phyloP scores from a whole-genome alignment of 2,329 filamentous ascomycete species.

The Ilyonectria destructans region DNA sequence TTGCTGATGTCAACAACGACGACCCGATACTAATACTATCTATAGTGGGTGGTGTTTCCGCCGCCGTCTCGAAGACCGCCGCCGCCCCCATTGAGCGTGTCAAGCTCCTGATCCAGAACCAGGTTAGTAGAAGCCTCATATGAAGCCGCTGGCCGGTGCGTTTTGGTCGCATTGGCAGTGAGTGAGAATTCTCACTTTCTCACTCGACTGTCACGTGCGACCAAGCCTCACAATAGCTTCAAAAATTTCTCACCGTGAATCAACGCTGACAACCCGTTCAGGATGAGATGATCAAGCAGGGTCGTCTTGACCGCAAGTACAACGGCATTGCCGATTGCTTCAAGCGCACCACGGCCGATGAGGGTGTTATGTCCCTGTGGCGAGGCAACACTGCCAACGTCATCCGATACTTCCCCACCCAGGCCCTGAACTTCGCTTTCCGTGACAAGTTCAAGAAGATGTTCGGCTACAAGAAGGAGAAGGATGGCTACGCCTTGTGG shows the following conservation, averaged over 20 bases:
- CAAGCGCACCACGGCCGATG: conserved; percentile 88
- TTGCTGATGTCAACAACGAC: conserved; percentile 36
- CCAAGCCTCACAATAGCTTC: not conserved
- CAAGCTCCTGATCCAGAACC: conserved; percentile 99
- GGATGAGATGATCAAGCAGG: conserved; percentile 99
- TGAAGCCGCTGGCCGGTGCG: not conserved
- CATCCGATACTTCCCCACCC: conserved; percentile 99
- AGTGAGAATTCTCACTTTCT: not conserved
- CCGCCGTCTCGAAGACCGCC: conserved; percentile 99
- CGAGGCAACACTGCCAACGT: conserved; percentile 99
- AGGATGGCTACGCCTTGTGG: conserved; percentile 98
- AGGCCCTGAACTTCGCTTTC: conserved; percentile 99
- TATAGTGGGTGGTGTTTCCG: conserved; percentile 99
- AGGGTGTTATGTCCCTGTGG: conserved; percentile 97
- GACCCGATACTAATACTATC: conserved; percentile 40
- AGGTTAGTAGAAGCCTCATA: conserved; percentile 76
- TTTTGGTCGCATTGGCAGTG: not conserved
- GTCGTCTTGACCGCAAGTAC: conserved; percentile 99
- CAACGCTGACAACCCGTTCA: conserved; percentile 62
- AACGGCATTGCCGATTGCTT: conserved; percentile 96
- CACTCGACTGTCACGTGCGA: conserved; percentile 23
- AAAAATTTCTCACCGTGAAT: conserved; percentile 3
- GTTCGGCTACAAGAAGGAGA: conserved; percentile 99
- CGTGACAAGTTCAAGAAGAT: conserved; percentile 99
- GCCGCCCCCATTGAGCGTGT: conserved; percentile 99